Conservation (phyloP, 176 grass and related monocot genomes). For the Ensete glaucum region DNA sequence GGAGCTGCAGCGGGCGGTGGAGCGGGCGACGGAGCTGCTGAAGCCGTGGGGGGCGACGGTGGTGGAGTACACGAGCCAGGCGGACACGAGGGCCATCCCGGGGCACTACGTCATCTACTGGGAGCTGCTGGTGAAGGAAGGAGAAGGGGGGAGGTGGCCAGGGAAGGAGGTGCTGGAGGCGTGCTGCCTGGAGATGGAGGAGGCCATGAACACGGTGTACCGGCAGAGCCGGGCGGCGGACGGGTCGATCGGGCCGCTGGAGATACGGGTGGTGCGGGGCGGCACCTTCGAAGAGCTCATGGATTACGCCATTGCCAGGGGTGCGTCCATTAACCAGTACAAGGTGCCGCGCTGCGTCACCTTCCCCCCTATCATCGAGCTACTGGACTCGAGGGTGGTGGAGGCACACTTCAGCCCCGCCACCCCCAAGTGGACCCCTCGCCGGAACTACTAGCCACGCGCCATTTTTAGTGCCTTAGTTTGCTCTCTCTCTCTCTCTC, state of each 20-base stretch:
- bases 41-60: conserved; percentile 39
- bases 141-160: conserved; percentile 35
- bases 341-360: conserved; percentile 84
- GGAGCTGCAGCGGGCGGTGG: conserved; percentile 72
- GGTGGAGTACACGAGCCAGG: conserved; percentile 83
- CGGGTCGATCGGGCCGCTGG: conserved; percentile 66
- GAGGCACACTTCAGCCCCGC: conserved; percentile 75
- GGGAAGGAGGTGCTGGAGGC: conserved; percentile 37
- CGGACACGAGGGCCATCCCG: conserved; percentile 63
- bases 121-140: conserved; percentile 59
- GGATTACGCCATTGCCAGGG: conserved; percentile 83
- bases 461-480: too few relatives aligned
- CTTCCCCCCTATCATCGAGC: conserved; percentile 76
- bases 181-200: conserved; percentile 96
- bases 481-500: too few relatives aligned
- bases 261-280: conserved; percentile 52
- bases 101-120: conserved; percentile 96
- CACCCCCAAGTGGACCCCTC: conserved; percentile 45
- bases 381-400: conserved; percentile 65
- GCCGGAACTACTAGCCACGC: too few relatives aligned
- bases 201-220: conserved; percentile 83
- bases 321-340: conserved; percentile 97
- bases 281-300: conserved; percentile 96
- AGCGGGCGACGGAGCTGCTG: conserved; percentile 48
- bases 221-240: conserved; percentile 58